Percentiles rank a stretch among this genome's conserved stretches.
Evolutionary conservation across 129 eudicot genomes (phyloP).

Genomic region (Artemisia annua): DNA sequence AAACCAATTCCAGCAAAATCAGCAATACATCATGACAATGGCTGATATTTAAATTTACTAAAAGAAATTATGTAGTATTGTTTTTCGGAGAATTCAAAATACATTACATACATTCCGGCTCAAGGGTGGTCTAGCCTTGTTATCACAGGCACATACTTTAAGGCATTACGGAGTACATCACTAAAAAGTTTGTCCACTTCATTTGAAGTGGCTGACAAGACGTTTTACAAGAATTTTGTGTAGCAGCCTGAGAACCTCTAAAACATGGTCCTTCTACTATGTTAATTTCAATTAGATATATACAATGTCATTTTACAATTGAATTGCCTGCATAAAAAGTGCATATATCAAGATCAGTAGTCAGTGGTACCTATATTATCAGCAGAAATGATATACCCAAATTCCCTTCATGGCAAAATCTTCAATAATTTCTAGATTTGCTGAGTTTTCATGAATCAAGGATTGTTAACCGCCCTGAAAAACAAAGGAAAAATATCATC

Average conservation of each 20-base stretch:
- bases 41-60: too few relatives aligned
- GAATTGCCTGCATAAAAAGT: conserved; percentile 1
- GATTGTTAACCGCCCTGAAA: conserved; percentile 31
- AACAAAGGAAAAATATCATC: neutral
- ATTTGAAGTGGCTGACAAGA: too few relatives aligned
- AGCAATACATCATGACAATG: too few relatives aligned
- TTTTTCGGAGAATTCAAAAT: too few relatives aligned
- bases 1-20: too few relatives aligned
- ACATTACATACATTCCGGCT: too few relatives aligned
- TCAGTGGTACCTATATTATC: conserved; percentile 33
- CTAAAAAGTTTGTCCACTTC: too few relatives aligned
- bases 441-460: conserved; percentile 6
- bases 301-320: conserved; percentile 17
- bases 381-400: conserved; percentile 22
- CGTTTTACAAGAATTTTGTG: neutral
- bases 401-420: conserved; percentile 7
- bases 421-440: conserved; percentile 8
- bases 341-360: conserved; percentile 30
- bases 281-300: conserved; percentile 18
- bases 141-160: neutral
- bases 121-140: neutral
- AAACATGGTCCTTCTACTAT: neutral
- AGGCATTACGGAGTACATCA: too few relatives aligned
- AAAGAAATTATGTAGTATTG: too few relatives aligned
- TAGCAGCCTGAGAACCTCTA: neutral